phyloP scores from a whole-genome alignment of 73 alveolate genomes.

The Stentor coeruleus region DNA sequence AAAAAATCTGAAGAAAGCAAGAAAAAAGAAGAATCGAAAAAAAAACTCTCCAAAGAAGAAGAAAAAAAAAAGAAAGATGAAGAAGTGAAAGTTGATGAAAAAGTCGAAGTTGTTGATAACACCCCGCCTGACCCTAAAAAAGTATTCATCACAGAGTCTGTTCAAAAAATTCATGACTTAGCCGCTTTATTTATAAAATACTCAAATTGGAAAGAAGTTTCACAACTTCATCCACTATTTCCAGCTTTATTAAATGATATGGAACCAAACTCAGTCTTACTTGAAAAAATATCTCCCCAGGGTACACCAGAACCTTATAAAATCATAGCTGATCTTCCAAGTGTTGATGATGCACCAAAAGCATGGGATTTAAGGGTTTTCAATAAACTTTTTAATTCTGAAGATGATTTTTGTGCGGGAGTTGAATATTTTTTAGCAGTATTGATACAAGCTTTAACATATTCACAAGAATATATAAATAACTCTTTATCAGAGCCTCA shows the following conservation, averaged over 20 bases:
- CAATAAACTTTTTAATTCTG: neutral
- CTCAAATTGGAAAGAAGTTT: constrained; percentile 6
- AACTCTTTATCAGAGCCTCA: neutral
- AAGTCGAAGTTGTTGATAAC: constrained; percentile 18
- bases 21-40: neutral
- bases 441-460: neutral
- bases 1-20: neutral
- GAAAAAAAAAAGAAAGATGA: constrained; percentile 12
- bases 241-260: neutral
- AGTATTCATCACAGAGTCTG: neutral
- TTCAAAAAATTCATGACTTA: neutral
- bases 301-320: neutral
- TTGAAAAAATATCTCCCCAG: neutral
- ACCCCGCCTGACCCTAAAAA: neutral
- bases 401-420: constrained; percentile 5
- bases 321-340: neutral
- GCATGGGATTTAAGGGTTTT: neutral
- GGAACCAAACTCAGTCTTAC: neutral
- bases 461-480: neutral
- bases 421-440: neutral
- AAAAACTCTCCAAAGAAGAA: constrained; percentile 24
- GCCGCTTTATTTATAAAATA: neutral
- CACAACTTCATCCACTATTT: neutral
- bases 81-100: constrained; percentile 20
- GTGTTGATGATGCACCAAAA: neutral